These are phyloP conservation scores for Monosporascus sp. DNA, from an alignment of 2,329 filamentous ascomycete genomes.

Conservation along the genomic window DNA sequence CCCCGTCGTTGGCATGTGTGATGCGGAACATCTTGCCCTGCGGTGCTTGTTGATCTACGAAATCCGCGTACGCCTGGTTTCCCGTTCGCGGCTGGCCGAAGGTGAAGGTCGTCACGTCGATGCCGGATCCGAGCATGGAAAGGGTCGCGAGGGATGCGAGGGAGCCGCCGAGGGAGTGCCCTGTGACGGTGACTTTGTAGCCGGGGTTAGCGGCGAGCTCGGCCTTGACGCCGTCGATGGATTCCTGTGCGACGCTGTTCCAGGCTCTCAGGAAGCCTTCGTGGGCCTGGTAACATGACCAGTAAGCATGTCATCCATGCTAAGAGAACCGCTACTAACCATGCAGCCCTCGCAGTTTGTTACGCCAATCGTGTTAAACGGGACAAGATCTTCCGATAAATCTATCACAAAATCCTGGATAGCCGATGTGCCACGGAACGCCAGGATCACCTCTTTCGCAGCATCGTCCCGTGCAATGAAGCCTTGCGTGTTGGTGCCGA, in stretches of 20 bases:
- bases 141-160: constrained; percentile 39
- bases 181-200: constrained; percentile 34
- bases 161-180: constrained; percentile 44
- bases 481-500: constrained; percentile 2
- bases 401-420: constrained; percentile 3
- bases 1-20: constrained; percentile 43
- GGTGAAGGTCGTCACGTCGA: constrained; percentile 36
- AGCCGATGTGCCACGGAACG: constrained; percentile 4
- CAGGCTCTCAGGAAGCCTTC: background rate
- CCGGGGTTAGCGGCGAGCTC: background rate
- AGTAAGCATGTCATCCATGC: background rate
- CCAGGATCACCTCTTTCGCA: constrained; percentile 4
- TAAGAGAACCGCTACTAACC: background rate
- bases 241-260: background rate
- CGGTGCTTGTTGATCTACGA: constrained; percentile 24
- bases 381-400: background rate
- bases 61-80: constrained; percentile 30
- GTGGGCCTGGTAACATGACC: background rate
- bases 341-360: background rate
- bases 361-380: no score
- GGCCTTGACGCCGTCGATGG: background rate
- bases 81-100: constrained; percentile 44
- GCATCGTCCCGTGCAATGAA: constrained; percentile 5
- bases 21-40: constrained; percentile 33
- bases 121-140: constrained; percentile 25